These are phyloP conservation scores for Rhodotorula babjevae DNA, from an alignment of 768 basidiomycete genomes.

Conservation along the genomic window DNA sequence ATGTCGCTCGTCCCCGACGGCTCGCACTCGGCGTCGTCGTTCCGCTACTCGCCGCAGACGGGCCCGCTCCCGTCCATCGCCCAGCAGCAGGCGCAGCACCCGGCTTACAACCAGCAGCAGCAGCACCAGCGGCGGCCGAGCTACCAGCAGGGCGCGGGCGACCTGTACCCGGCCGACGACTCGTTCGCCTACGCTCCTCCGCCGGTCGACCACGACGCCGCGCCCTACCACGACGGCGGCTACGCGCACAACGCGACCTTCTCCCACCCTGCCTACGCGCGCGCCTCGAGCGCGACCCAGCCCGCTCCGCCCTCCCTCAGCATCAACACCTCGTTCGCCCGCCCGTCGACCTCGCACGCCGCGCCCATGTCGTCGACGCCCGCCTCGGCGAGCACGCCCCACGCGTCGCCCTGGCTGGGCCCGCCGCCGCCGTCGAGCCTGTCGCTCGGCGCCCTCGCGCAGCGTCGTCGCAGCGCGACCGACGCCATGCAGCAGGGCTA, in stretches of 20 bases:
- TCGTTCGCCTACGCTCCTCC: not conserved
- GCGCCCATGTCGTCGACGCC: not conserved
- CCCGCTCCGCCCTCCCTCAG: not conserved
- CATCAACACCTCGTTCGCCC: not conserved
- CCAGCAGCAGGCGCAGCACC: not conserved
- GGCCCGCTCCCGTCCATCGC: not conserved
- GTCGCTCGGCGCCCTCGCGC: not conserved
- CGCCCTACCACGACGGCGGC: not conserved
- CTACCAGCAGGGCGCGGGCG: not conserved
- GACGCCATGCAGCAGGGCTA: not conserved
- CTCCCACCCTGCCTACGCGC: constrained; percentile 14
- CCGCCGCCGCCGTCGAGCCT: constrained; percentile 13
- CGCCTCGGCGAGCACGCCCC: not conserved
- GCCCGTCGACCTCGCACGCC: constrained; percentile 4
- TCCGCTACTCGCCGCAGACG: not conserved
- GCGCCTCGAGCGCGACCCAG: constrained; percentile 6
- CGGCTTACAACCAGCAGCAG: not conserved
- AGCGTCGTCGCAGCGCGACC: not conserved
- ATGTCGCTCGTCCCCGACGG: not conserved
- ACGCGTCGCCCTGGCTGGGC: constrained; percentile 8
- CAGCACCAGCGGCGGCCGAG: not conserved
- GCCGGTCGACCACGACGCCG: not conserved
- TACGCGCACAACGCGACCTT: not conserved
- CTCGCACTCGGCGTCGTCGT: not conserved
- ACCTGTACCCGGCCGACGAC: no score